Evolutionary conservation across 2,329 filamentous ascomycete genomes (phyloP).

Genomic region (Colletotrichum paranaense): DNA sequence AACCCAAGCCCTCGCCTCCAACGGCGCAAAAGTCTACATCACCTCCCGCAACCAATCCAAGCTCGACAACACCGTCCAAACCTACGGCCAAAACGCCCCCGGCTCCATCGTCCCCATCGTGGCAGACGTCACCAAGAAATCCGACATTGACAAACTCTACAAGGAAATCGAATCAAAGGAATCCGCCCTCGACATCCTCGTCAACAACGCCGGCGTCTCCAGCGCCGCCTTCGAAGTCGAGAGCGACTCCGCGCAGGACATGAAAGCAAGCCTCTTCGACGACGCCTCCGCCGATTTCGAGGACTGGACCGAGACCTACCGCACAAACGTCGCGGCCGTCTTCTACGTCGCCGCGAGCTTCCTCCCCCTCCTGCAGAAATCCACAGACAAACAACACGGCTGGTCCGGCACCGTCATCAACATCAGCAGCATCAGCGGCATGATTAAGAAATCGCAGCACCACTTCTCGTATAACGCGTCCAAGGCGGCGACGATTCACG

Average conservation of each 20-base stretch:
- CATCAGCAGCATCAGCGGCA: conserved; percentile 74
- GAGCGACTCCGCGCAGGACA: conserved; percentile 60
- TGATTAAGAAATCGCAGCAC: conserved; percentile 71
- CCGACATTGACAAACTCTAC: conserved; percentile 67
- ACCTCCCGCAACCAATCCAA: conserved; percentile 73
- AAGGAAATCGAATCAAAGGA: conserved; percentile 67
- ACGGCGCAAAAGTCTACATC: conserved; percentile 78
- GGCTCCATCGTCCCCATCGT: conserved; percentile 70
- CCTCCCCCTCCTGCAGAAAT: conserved; percentile 69
- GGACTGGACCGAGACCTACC: conserved; percentile 78
- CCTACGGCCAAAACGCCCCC: conserved; percentile 62
- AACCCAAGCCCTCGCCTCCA: conserved; percentile 72
- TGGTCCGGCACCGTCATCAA: conserved; percentile 74
- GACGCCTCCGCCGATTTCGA: conserved; percentile 67
- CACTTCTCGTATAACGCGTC: conserved; percentile 74
- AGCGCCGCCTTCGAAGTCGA: conserved; percentile 67
- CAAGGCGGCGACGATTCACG: conserved; percentile 74
- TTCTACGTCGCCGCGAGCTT: conserved; percentile 74
- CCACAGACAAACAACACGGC: conserved; percentile 52
- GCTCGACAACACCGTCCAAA: conserved; percentile 68
- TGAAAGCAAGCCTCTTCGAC: conserved; percentile 75
- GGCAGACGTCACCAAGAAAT: conserved; percentile 72
- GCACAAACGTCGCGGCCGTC: conserved; percentile 79
- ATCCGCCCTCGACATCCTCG: conserved; percentile 69
- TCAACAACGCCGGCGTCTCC: conserved; percentile 77